Percentiles rank a stretch among this genome's conserved stretches.
phyloP scores from a whole-genome alignment of 768 basidiomycete species.

The Rhizopogon rudus region DNA sequence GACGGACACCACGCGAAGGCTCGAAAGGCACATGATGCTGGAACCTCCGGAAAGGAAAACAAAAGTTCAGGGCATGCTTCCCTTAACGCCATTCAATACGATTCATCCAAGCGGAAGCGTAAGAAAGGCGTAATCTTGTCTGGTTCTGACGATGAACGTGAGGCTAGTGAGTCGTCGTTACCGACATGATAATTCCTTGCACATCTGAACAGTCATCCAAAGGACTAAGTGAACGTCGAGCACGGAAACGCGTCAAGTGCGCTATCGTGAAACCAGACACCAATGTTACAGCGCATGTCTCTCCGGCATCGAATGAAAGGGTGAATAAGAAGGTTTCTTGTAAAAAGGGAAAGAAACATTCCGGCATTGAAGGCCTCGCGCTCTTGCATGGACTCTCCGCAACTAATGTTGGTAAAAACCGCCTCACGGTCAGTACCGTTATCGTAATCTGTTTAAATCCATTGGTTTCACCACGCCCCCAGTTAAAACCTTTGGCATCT shows the following conservation, averaged over 20 bases:
- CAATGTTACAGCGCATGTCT: not conserved
- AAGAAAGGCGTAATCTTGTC: conserved; percentile 10
- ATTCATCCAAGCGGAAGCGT: conserved; percentile 18
- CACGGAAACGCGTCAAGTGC: conserved; percentile 55
- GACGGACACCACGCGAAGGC: not conserved
- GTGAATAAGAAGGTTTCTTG: conserved; percentile 8
- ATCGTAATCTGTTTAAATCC: not conserved
- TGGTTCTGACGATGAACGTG: conserved; percentile 30
- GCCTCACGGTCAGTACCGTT: conserved; percentile 27
- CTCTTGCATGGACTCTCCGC: conserved; percentile 34
- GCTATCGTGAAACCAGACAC: conserved; percentile 40
- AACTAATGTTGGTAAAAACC: conserved; percentile 30
- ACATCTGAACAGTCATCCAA: not conserved
- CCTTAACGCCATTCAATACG: not conserved
- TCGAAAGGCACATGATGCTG: not conserved
- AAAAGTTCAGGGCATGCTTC: not conserved
- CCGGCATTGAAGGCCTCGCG: conserved; percentile 23
- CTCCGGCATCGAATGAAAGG: conserved; percentile 6
- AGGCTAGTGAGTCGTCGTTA: conserved; percentile 26
- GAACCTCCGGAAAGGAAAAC: not conserved
- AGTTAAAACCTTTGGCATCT: conserved; percentile 25
- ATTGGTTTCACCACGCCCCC: not conserved
- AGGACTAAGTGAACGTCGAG: conserved; percentile 66
- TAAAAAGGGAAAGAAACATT: conserved; percentile 18
- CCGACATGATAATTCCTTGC: not conserved